Evolutionary conservation across 305 asterid species (phyloP).

Genomic region (Caryopteris hybrid): DNA sequence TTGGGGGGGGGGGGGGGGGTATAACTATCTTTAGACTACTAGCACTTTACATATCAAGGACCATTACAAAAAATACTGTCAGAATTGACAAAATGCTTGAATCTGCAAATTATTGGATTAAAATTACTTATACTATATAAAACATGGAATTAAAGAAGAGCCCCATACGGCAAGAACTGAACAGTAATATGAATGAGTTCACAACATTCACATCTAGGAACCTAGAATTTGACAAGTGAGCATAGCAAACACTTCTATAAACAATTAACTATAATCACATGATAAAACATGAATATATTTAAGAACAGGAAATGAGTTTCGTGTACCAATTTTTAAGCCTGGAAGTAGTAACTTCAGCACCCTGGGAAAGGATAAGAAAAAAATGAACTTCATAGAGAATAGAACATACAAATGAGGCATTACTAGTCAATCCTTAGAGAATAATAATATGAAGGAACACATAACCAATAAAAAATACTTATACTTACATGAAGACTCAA

Average conservation of each 20-base stretch:
- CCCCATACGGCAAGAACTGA: not conserved
- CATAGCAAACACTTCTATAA: not conserved
- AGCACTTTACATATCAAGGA: not conserved
- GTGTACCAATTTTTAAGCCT: slow-evolving; percentile 94
- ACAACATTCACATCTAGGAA: not conserved
- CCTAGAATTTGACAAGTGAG: not conserved
- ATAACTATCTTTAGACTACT: not conserved
- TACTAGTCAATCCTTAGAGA: not conserved
- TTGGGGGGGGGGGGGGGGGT: not conserved
- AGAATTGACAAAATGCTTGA: not conserved
- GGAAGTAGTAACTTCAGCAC: slow-evolving; percentile 91
- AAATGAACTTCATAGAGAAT: not conserved
- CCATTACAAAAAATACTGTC: not conserved
- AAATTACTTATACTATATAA: not conserved
- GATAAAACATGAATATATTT: not conserved
- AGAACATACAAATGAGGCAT: not conserved
- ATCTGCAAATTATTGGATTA: not conserved
- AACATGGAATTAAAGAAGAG: not conserved
- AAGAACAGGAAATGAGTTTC: slow-evolving; percentile 8
- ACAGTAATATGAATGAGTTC: no score
- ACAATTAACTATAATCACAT: slow-evolving; percentile 4
- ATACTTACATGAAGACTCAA: slow-evolving; percentile 71
- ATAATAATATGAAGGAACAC: not conserved
- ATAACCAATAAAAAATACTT: not conserved
- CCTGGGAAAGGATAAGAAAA: slow-evolving; percentile 45